phyloP scores from a whole-genome alignment of 148 eudicot species.

The Mesembryanthemum crystallinum region DNA sequence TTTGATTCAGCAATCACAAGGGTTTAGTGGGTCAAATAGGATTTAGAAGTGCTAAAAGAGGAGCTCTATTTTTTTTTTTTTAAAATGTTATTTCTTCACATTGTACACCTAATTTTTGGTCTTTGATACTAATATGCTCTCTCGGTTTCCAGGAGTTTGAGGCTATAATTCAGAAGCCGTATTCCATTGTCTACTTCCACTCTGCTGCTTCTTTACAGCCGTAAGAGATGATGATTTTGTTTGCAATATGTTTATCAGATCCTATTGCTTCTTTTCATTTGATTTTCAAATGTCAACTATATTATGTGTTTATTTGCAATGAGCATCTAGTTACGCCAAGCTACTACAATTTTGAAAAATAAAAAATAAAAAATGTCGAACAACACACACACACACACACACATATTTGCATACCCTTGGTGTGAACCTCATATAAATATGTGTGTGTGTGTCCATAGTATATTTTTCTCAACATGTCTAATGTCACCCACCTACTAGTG shows the following conservation, averaged over 20 bases:
- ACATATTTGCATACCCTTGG: too few species aligned
- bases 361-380: too few species aligned
- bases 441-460: too few species aligned
- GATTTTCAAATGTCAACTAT: neutral
- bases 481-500: too few species aligned
- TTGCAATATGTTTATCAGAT: conserved; percentile 11
- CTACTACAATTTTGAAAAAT: too few species aligned
- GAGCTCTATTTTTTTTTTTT: neutral
- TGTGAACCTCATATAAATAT: too few species aligned
- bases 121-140: conserved; percentile 7
- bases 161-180: conserved; percentile 93
- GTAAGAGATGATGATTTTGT: conserved; percentile 43
- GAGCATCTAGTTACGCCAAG: neutral
- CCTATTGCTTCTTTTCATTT: neutral
- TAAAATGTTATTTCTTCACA: neutral
- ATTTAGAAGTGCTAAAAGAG: neutral
- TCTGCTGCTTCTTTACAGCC: conserved; percentile 95
- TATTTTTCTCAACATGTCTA: too few species aligned
- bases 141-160: conserved; percentile 80
- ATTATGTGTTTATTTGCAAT: neutral
- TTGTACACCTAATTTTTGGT: neutral
- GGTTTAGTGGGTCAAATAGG: neutral
- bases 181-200: conserved; percentile 87
- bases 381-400: too few species aligned
- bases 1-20: neutral